phyloP scores from a whole-genome alignment of 345 rosid genomes.

The Geranium brycei region DNA sequence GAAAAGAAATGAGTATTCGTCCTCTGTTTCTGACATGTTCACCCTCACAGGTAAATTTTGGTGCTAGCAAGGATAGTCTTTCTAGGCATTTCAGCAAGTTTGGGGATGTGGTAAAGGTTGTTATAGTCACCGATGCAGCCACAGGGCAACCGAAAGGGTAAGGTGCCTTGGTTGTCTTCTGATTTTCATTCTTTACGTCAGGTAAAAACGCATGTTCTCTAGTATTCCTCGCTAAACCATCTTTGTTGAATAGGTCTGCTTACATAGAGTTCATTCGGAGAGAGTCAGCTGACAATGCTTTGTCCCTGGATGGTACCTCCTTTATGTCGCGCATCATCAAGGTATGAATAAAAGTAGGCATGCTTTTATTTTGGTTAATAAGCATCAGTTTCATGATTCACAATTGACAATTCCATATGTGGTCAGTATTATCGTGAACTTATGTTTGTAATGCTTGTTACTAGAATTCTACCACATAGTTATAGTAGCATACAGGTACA shows the following conservation, averaged over 20 bases:
- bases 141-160: slow-evolving; percentile 94
- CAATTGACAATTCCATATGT: no score
- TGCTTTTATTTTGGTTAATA: not conserved
- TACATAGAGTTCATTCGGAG: slow-evolving; percentile 68
- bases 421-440: no score
- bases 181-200: not conserved
- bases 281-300: slow-evolving; percentile 81
- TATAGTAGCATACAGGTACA: no score
- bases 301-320: slow-evolving; percentile 71
- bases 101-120: slow-evolving; percentile 84
- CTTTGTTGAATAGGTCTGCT: slow-evolving; percentile 57
- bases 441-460: no score
- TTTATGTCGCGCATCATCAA: slow-evolving; percentile 91
- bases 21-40: slow-evolving; percentile 8
- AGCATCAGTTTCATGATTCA: not conserved
- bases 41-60: slow-evolving; percentile 73
- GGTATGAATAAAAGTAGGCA: slow-evolving; percentile 25
- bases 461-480: no score
- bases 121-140: slow-evolving; percentile 72
- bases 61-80: slow-evolving; percentile 84
- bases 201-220: not conserved
- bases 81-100: slow-evolving; percentile 83
- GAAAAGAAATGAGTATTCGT: not conserved
- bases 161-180: slow-evolving; percentile 5
- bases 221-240: not conserved